phyloP scores from a whole-genome alignment of 2,329 filamentous ascomycete genomes.

The Diaporthe sp. region DNA sequence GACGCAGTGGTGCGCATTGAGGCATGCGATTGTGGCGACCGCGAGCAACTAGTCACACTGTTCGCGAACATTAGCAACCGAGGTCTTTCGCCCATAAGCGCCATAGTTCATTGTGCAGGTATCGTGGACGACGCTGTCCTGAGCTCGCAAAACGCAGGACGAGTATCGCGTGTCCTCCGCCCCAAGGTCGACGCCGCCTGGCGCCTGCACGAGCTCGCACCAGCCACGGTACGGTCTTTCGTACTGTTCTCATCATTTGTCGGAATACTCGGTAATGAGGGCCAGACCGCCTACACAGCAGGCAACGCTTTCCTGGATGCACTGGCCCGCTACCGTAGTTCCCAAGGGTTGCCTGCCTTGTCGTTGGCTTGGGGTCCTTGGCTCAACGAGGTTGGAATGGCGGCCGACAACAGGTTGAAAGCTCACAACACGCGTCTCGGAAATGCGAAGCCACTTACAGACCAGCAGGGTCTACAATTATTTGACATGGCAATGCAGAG shows the following conservation, averaged over 20 bases:
- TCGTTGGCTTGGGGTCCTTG: slow-evolving; percentile 7
- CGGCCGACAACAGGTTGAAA: slow-evolving; percentile 1
- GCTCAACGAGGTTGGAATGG: slow-evolving; percentile 12
- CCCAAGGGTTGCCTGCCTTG: not conserved
- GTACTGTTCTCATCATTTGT: slow-evolving; percentile 9
- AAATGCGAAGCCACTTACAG: not conserved
- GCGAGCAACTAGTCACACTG: not conserved
- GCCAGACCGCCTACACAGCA: not conserved
- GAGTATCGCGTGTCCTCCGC: not conserved
- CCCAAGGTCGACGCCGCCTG: slow-evolving; percentile 20
- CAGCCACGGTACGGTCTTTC: not conserved
- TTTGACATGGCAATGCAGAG: slow-evolving; percentile 1
- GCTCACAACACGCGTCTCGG: not conserved
- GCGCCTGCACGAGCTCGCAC: slow-evolving; percentile 11
- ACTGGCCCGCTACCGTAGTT: not conserved
- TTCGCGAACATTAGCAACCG: not conserved
- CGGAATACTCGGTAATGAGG: not conserved
- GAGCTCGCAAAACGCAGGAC: not conserved
- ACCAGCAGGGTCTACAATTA: not conserved
- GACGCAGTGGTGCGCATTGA: not conserved
- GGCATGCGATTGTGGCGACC: slow-evolving; percentile 2
- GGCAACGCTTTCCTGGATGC: not conserved
- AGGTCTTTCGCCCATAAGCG: not conserved
- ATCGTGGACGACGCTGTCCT: not conserved
- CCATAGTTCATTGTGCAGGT: not conserved